Base-by-base conservation (phyloP, 371 early-diverging fungal species). In the Mortierella sp. region DNA sequence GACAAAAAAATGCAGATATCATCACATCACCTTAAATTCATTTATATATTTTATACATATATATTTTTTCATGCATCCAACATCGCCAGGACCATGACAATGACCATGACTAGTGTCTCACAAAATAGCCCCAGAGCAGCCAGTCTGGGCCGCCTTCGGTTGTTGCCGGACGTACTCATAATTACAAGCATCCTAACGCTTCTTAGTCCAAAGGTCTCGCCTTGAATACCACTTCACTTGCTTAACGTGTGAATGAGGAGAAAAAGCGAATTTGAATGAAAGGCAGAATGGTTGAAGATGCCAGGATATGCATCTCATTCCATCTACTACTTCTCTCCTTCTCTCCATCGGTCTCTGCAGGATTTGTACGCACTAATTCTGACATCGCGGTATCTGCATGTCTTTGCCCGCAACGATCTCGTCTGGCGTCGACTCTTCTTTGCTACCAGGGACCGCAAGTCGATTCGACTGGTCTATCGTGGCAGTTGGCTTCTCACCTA, bases 401-500 rank as follows among this genome's bases (percentile, higher is more conserved):
- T 60, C 30, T 80, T 80, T 56, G 62, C 80, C 4, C 59, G 78
- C 19, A 76, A 76, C 44, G 78, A 80, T 28, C 49, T 46, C 27
- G 32, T 80, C 3, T 80, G 80, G 80, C 71, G 70, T 21, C 49
- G 56, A 17, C 44, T 76, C 26, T 71, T 62, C 30, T 66, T 80
- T 21, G 55, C 52, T 37, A 19, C 31, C 6, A 52, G 67, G 15
- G 59, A 57, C 32, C 44, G 49, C 27, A 30, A 30, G n/a, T 47
- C 67, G 6, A 68, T 60, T 15, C 59, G 71, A 3, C 56, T 80
- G 9, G 43, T 60, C 12, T 80, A 46, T 49, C 53, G 80, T 1
- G 80, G 80, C 28, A 67, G 42, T 15, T 80, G 80, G 80, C 63
- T 80, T 28, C 50, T 80, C 7, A 80, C 78, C 5, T 80, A 76